Evolutionary conservation across 768 basidiomycete species (phyloP).

Genomic region (Wakefieldia striispora): DNA sequence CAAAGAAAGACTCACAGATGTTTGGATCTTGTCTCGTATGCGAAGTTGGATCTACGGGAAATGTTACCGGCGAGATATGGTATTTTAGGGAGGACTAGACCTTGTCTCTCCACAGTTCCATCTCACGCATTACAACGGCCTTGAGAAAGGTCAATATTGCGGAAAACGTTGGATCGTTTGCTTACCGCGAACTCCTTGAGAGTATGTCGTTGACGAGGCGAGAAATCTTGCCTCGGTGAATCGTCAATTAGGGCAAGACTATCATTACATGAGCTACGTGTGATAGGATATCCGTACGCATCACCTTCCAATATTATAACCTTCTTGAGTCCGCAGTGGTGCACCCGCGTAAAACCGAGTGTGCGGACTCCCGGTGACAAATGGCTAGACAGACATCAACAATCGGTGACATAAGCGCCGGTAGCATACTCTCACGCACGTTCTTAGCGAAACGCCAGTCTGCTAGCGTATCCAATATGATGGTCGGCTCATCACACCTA

Average conservation of each 20-base stretch:
- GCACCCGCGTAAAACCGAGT: constrained; percentile 92
- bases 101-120: constrained; percentile 96
- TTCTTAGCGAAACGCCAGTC: constrained; percentile 92
- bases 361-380: constrained; percentile 62
- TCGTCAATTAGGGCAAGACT: constrained; percentile 86
- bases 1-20: constrained; percentile 52
- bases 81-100: constrained; percentile 32
- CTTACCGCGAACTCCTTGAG: constrained; percentile 86
- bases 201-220: constrained; percentile 85
- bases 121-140: constrained; percentile 90
- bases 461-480: constrained; percentile 70
- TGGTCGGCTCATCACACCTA: constrained; percentile 84
- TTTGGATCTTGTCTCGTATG: constrained; percentile 89
- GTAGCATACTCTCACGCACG: constrained; percentile 43
- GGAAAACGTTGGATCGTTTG: not conserved
- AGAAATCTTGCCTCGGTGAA: constrained; percentile 77
- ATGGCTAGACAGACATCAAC: constrained; percentile 47
- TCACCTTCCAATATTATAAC: constrained; percentile 84
- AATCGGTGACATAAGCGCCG: not conserved
- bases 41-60: constrained; percentile 73
- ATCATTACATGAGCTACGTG: constrained; percentile 4
- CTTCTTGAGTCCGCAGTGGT: constrained; percentile 84
- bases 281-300: constrained; percentile 19
- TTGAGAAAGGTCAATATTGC: constrained; percentile 16
- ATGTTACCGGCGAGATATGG: not conserved